Base-by-base conservation (phyloP, 2,329 filamentous ascomycete genomes). In the Leptoxyphium fumago region DNA sequence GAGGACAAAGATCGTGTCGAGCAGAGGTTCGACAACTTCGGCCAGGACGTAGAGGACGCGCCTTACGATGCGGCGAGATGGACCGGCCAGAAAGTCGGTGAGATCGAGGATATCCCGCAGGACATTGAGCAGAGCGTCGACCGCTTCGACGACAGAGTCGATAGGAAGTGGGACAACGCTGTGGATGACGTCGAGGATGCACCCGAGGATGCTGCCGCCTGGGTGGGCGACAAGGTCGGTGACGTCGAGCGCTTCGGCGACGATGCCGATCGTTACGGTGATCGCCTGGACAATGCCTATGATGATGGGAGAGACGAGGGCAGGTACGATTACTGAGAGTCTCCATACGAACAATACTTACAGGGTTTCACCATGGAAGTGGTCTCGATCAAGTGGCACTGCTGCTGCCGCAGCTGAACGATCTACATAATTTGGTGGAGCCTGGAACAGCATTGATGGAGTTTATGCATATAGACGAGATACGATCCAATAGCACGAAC, bases 241-340 rank as follows among this genome's bases (percentile, higher is more conserved):
- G 56, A 58, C 38, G 65, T 69, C 5, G 66, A 70, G 53, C 46
- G 59, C 29, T 69, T 66, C 46, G 66, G 58, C 1, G 64, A 68
- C 46, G 52, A 64, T 39, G 53, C 68, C 5, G 59, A 60, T 29
- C 45, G 60, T 47, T 58, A 56, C 17, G 66, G 65, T 45, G 64
- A 68, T 46, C 49, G 40, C 4, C 50, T 70, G 14, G 64, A 63
- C 34, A 50, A 65, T 55, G 58, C 64, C 11, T 70, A 69, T 51
- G 67, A 71, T 50, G 55, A 61, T 43, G 66, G 66, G 4, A 54
- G 60, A 43, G 56, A 55, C 36, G 60, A 57, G 49, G 55, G 52
- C 10, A 49, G 59, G 42, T 46, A 57, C 42, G 57, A 50, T 39
- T 50, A 57, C 42, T 44, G 38, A 15, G 13, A 13, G 15, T 9